Base-by-base conservation (phyloP, 768 basidiomycete species). In the Tephrocybe rancida region DNA sequence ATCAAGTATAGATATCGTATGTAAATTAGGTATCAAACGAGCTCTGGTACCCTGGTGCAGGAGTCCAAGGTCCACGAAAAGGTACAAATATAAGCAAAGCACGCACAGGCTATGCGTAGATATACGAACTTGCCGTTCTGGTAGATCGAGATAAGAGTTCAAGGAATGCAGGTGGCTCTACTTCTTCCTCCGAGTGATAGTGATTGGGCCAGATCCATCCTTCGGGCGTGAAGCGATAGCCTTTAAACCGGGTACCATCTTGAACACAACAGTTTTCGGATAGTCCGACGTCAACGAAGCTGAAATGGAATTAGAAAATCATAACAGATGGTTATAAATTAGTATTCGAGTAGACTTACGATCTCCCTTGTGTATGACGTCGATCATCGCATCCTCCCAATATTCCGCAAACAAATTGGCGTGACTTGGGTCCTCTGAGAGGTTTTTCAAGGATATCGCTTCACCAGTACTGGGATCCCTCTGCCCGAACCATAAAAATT, bases 361-460 rank as follows among this genome's bases (percentile, higher is more conserved):
- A 37, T 55, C 53, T 5, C 53, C 46, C 22, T 30, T 30, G 29
- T 48, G 37, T 21, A 38, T 44, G 38, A 29, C 27, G 25, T 57
- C 45, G 29, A 44, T 42, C 50, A 48, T 41, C 14, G 51, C 55
- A 14, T 39, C 35, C 7, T 51, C 39, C 55, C 55, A 52, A 22
- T 48, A 48, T 27, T 47, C 18, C 18, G 50, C 45, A 7, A 52
- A 48, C 8, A 49, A n/a, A 11, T 52, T 26, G n/a, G 46, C 56
- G 11, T 51, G 43, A 11, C 22, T n/a, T 16, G 32, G 32, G 16
- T 51, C 37, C 11, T 29, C 49, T 3, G 7, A 41, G 21, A 22
- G 34, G 32, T 55, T 49, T 41, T 30, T 50, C 44, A 35, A 30
- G 1, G 38, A 13, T 29, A 37, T 26, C 22, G 27, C 22, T 30